phyloP scores from a whole-genome alignment of 257 asterid species.

The Fraxinus americana region DNA sequence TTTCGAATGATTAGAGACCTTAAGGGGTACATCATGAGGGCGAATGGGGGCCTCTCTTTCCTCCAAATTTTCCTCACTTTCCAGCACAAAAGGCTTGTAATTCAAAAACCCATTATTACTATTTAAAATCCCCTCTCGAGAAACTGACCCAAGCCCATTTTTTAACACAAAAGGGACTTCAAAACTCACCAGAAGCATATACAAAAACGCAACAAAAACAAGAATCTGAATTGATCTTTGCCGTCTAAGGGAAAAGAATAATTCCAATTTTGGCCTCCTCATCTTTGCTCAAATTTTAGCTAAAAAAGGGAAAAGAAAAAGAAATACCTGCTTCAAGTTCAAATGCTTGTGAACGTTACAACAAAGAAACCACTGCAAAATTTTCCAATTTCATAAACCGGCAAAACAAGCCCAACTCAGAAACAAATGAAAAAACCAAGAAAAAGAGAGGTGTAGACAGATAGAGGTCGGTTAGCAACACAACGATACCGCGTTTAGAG shows the following conservation, averaged over 20 bases:
- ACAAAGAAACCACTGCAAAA: background rate
- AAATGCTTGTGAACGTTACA: conserved; percentile 23
- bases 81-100: conserved; percentile 59
- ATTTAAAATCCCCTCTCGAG: conserved; percentile 42
- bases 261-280: conserved; percentile 64
- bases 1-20: conserved; percentile 23
- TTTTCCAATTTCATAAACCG: background rate
- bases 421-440: conserved; percentile 19
- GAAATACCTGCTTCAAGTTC: conserved; percentile 1
- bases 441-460: conserved; percentile 3
- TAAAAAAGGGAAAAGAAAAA: background rate
- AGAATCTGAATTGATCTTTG: conserved; percentile 60
- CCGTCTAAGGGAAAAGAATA: conserved; percentile 61
- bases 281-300: conserved; percentile 30
- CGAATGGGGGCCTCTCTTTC: conserved; percentile 65
- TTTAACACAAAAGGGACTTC: conserved; percentile 80
- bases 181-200: conserved; percentile 59
- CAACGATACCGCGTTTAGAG: conserved; percentile 26
- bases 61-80: conserved; percentile 67
- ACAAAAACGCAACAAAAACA: conserved; percentile 54
- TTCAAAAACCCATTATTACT: conserved; percentile 46
- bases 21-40: conserved; percentile 49
- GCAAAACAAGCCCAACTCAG: conserved; percentile 28
- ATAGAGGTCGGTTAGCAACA: conserved; percentile 50
- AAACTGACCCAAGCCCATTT: conserved; percentile 48